Conservation (phyloP, 2,329 filamentous ascomycete genomes). For the Trichophyton mentagrophytes region DNA sequence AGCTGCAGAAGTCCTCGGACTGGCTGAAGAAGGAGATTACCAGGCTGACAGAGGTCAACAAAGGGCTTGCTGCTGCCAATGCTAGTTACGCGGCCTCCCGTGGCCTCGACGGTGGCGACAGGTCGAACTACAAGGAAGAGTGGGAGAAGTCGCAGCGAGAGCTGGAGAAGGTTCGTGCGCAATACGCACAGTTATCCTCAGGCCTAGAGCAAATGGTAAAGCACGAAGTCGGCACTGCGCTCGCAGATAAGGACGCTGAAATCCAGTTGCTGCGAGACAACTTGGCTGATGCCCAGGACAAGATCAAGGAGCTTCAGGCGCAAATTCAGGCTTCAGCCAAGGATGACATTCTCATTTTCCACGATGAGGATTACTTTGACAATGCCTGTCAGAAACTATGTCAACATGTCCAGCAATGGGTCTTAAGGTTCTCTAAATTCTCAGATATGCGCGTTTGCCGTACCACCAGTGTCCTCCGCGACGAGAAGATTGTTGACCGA, state of each 20-base stretch:
- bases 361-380: conserved; percentile 92
- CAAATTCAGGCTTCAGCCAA: conserved; percentile 46
- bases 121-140: conserved; percentile 25
- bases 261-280: conserved; percentile 66
- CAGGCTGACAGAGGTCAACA: conserved; percentile 70
- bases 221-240: conserved; percentile 48
- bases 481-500: conserved; percentile 86
- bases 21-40: conserved; percentile 71
- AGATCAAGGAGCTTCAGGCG: conserved; percentile 47
- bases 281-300: conserved; percentile 56
- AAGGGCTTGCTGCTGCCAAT: conserved; percentile 63
- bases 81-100: conserved; percentile 59
- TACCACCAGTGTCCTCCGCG: conserved; percentile 67
- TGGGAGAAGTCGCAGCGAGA: conserved; percentile 52
- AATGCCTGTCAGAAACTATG: conserved; percentile 87
- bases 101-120: conserved; percentile 56
- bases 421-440: conserved; percentile 93
- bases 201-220: conserved; percentile 51
- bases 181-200: conserved; percentile 49
- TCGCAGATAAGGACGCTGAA: conserved; percentile 75
- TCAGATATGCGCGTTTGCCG: conserved; percentile 85
- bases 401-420: conserved; percentile 94
- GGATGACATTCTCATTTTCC: conserved; percentile 65
- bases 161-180: conserved; percentile 53
- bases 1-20: conserved; percentile 63